Conservation (phyloP, 2,329 filamentous ascomycete species). For the Penicillium sp. region DNA sequence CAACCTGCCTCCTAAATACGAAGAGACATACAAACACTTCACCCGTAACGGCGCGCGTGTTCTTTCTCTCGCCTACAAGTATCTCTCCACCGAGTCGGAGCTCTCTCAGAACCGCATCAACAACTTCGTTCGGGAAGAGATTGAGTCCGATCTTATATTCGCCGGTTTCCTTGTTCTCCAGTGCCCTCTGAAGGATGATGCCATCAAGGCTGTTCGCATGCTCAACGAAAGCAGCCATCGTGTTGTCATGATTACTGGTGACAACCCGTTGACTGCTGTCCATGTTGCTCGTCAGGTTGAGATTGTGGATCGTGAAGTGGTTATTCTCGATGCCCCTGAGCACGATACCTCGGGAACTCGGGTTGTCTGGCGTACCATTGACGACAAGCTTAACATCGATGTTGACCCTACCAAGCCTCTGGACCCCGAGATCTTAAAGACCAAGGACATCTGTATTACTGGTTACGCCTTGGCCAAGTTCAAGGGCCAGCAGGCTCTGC, state of each 20-base stretch:
- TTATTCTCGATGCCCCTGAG: slow-evolving; percentile 93
- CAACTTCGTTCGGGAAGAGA: slow-evolving; percentile 85
- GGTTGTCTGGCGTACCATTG: slow-evolving; percentile 89
- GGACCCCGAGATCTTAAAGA: slow-evolving; percentile 71
- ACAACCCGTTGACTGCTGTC: slow-evolving; percentile 93
- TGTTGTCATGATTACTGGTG: slow-evolving; percentile 98
- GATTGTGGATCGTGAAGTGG: slow-evolving; percentile 90
- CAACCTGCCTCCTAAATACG: slow-evolving; percentile 76
- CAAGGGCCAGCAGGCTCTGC: slow-evolving; percentile 70
- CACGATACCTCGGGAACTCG: slow-evolving; percentile 74
- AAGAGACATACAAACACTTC: slow-evolving; percentile 98
- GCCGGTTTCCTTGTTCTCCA: slow-evolving; percentile 94
- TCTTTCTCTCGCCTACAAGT: slow-evolving; percentile 88
- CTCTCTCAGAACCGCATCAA: slow-evolving; percentile 82
- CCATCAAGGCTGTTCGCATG: slow-evolving; percentile 89
- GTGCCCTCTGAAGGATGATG: slow-evolving; percentile 93
- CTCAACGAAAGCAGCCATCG: slow-evolving; percentile 98
- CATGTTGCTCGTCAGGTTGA: slow-evolving; percentile 94
- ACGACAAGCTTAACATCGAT: slow-evolving; percentile 79
- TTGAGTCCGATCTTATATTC: slow-evolving; percentile 78
- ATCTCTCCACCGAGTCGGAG: slow-evolving; percentile 74
- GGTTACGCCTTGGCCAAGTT: slow-evolving; percentile 90
- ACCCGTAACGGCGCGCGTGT: slow-evolving; percentile 93
- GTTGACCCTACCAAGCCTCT: slow-evolving; percentile 79
- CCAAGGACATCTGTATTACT: slow-evolving; percentile 91